phyloP scores from a whole-genome alignment of 2,329 filamentous ascomycete species.

The Aspergillus sergii region DNA sequence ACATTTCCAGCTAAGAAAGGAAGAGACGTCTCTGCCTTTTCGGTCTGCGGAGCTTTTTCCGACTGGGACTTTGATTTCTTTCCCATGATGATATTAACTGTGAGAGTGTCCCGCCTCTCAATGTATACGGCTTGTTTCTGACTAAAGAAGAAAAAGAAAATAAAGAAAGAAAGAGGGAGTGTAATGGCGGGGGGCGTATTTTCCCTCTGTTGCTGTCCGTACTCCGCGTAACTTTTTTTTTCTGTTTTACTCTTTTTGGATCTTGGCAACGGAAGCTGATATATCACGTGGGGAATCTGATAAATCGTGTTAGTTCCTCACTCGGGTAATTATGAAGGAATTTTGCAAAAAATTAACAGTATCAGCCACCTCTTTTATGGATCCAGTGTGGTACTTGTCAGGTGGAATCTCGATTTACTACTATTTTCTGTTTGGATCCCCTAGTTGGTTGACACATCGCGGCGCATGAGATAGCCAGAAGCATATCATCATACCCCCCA shows the following conservation, averaged over 20 bases:
- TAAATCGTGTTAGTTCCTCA: background rate
- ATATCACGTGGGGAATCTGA: slow-evolving; percentile 15
- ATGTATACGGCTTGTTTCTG: background rate
- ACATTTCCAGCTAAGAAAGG: slow-evolving; percentile 60
- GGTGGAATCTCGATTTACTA: background rate
- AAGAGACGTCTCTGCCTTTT: slow-evolving; percentile 24
- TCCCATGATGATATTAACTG: slow-evolving; percentile 30
- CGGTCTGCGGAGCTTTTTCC: slow-evolving; percentile 12
- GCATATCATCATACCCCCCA: slow-evolving; percentile 2
- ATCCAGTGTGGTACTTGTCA: background rate
- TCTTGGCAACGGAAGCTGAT: slow-evolving; percentile 17
- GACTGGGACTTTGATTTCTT: slow-evolving; percentile 38
- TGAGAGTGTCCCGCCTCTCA: background rate
- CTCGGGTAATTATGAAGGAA: too few species aligned
- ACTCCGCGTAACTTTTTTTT: slow-evolving; percentile 5
- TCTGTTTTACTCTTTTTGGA: slow-evolving; percentile 7
- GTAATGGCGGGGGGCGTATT: background rate
- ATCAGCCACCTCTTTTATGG: too few species aligned
- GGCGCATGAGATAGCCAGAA: background rate
- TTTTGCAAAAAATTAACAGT: too few species aligned
- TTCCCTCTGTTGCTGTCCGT: background rate
- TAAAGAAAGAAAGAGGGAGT: background rate
- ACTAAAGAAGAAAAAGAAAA: background rate
- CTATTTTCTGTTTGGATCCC: background rate
- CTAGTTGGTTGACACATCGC: background rate